Base-by-base conservation (phyloP, 208 protist genomes). In the Trypanosoma boissoni region DNA sequence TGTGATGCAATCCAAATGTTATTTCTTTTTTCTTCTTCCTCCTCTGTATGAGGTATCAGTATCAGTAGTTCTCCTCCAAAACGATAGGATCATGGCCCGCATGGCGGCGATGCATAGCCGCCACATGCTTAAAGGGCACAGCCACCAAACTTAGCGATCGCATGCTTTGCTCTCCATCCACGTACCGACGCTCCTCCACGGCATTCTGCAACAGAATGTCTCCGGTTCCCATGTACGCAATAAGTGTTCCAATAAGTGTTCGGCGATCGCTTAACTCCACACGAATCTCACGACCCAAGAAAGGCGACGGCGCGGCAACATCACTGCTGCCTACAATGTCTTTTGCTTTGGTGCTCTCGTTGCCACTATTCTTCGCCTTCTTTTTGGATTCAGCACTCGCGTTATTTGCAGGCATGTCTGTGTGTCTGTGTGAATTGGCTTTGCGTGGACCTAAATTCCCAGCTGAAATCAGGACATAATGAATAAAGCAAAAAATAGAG, bases 201-300 rank as follows among this genome's bases (percentile, higher is more conserved):
- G 65, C 78, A 21, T 53, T 53, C 42, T 76, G 72, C 31, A 94
- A 73, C 20, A 94, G 74, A 32, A 94, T 45, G 48, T 89, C 81
- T 2, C 87, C 87, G 49, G 75, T 78, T 34, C 87, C 87, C 58
- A 88, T 62, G 59, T 79, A 89, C 14, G 83, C 81, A 32, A 90
- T 72, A 34, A 94, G 64, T 2, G 68, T 83, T 29, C 87, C 87
- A 0, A 86, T 75, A 20, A 94, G 42, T 5, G 90, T 46, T 41
- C 87, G 83, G 18, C 78, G 71, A 59, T 94, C 87, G 3, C 43
- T 74, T 52, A 94, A 69, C 71, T 89, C 83, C 42, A 94, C 77
- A 41, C 87, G 87, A 14, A 94, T 52, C 68, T 94, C 87, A 9
- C 70, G 73, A 34, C 76, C 76, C 23, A 91, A 69, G 56, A 90